Evolutionary conservation across 768 basidiomycete genomes (phyloP).

Genomic region (Pleurotus sapidus): DNA sequence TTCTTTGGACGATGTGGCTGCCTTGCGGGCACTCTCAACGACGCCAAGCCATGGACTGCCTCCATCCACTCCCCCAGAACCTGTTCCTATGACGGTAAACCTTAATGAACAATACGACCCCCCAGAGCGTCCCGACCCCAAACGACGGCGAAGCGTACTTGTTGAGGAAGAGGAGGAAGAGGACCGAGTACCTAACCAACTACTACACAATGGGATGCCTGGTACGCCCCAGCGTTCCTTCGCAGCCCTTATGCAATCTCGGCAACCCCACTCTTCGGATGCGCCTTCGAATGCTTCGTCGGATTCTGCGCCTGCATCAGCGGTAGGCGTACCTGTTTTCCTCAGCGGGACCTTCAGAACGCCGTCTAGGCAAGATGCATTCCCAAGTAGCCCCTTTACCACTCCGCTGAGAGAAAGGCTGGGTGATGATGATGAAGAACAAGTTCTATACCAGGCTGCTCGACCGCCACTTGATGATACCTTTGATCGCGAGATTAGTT

Average conservation of each 20-base stretch:
- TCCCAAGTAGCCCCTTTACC: constrained; percentile 70
- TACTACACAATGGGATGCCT: constrained; percentile 38
- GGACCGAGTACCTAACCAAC: constrained; percentile 37
- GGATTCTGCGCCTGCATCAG: constrained; percentile 38
- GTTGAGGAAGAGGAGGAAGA: constrained; percentile 71
- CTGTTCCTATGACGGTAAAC: constrained; percentile 12
- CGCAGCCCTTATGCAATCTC: constrained; percentile 24
- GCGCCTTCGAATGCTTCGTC: constrained; percentile 46
- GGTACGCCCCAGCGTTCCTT: constrained; percentile 40
- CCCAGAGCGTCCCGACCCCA: constrained; percentile 35
- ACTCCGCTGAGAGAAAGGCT: constrained; percentile 66
- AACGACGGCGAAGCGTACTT: constrained; percentile 61
- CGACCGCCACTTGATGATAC: constrained; percentile 48
- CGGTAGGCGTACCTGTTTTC: constrained; percentile 50
- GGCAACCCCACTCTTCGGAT: constrained; percentile 49
- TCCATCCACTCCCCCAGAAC: constrained; percentile 29
- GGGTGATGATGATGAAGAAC: constrained; percentile 67
- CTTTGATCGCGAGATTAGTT: constrained; percentile 65
- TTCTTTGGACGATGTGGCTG: constrained; percentile 33
- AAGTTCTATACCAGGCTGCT: constrained; percentile 62
- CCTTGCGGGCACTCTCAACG: constrained; percentile 36
- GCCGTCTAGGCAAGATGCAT: constrained; percentile 54
- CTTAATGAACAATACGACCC: constrained; percentile 20
- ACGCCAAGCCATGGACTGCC: constrained; percentile 39
- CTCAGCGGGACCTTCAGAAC: constrained; percentile 32